Conservation (phyloP, 1,284 basidiomycete species). For the Prillingera fragicola region DNA sequence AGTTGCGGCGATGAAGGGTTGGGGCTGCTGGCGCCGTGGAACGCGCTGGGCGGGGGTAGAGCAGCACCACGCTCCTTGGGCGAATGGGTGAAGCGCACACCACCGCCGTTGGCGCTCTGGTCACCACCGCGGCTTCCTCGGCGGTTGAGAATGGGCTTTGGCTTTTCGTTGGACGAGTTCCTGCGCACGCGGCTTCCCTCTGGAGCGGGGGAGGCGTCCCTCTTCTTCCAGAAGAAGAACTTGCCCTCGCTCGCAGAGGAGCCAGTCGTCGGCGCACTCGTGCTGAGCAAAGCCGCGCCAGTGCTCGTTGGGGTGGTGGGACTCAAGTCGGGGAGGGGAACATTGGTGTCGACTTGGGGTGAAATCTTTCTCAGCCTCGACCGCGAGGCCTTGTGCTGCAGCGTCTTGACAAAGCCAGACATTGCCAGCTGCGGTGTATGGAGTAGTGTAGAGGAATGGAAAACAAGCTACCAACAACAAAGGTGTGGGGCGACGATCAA, state of each 20-base stretch:
- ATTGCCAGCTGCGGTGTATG: too few relatives aligned
- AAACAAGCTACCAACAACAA: too few relatives aligned
- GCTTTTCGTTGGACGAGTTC: background rate
- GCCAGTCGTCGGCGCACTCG: background rate
- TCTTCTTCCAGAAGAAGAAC: conserved; percentile 8
- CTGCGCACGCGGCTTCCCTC: background rate
- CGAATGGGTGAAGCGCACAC: too few relatives aligned
- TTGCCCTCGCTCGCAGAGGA: background rate
- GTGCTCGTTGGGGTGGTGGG: background rate
- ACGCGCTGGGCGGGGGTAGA: too few relatives aligned
- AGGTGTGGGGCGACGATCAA: too few relatives aligned
- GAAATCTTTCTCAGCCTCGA: conserved; percentile 15
- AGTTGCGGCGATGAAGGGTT: too few relatives aligned
- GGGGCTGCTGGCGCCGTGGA: too few relatives aligned
- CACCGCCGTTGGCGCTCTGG: too few relatives aligned
- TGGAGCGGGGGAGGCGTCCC: background rate
- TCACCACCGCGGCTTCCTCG: too few relatives aligned
- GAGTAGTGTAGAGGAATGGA: too few relatives aligned
- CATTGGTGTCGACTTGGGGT: background rate
- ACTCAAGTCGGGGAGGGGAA: background rate
- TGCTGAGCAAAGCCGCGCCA: too few relatives aligned
- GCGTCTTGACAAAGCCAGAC: conserved; percentile 12
- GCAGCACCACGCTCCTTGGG: too few relatives aligned
- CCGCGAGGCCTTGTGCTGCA: conserved; percentile 14
- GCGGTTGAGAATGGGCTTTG: conserved; percentile 7